Evolutionary conservation across 768 basidiomycete species (phyloP), one percentile per base, ranked within the genome.

Genomic region (Lentinus tigrinus): DNA sequence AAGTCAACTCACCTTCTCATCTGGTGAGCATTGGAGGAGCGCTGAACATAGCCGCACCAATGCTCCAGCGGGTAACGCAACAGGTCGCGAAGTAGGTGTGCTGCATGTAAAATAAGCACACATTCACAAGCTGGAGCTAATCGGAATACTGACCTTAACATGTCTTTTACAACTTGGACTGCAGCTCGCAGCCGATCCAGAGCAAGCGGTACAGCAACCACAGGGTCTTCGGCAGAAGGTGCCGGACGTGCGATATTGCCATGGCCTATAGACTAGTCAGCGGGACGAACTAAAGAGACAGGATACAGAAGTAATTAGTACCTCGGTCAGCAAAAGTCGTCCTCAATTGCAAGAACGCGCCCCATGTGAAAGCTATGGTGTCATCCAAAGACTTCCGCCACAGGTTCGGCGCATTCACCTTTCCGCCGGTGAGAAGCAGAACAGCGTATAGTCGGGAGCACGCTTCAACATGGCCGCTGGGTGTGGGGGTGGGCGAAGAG

Each of bases 351-450:
- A 73, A 59, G 67, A 90, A 82, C 2, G 88, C 80, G 57, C 75
- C 77, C 84, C 84, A 87, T n/a, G 82, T 84, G 65, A 87, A 84
- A 0, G 73, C 74, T 48, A 93, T 58, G 2, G 85, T 84, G 27
- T 87, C 87, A 48, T 92, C 89, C 24, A 93, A 57, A 16, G 84
- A 84, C 64, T 88, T 91, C 61, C 86, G 80, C 92, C 92, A 94
- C 5, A 88, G 64, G 51, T 76, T 81, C 11, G 83, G 77, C 16
- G 85, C 85, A 24, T 87, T 89, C 9, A 90, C 85, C 71, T 92
- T 94, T 8, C 93, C 92, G 21, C 90, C 90, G 0, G 88, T 85
- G 27, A 82, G 72, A 69, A 87, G 87, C 5, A 94, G 76, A 23
- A 78, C 72, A 3, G 85, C 73, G 56, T 87, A 89, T 21, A 94